phyloP scores from a whole-genome alignment of 345 rosid genomes.

The Gossypium thurberi region DNA sequence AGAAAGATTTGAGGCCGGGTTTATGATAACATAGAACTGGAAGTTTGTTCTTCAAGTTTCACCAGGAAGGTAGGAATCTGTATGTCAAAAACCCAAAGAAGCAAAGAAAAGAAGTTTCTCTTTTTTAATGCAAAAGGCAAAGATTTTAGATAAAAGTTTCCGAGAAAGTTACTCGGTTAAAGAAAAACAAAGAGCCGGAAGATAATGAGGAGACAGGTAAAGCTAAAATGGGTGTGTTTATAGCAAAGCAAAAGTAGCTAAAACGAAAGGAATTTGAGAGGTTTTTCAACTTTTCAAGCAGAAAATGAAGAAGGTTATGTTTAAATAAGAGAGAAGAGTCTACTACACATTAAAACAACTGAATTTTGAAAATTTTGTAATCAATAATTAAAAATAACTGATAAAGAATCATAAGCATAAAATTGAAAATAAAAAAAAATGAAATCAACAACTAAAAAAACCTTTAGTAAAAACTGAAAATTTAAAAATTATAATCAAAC shows the following conservation, averaged over 20 bases:
- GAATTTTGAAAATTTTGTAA: too few species aligned
- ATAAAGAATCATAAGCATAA: too few species aligned
- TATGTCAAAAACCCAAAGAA: not conserved
- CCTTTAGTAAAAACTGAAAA: too few species aligned
- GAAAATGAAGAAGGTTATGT: not conserved
- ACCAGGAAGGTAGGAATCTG: constrained; percentile 4
- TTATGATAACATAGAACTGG: not conserved
- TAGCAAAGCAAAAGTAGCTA: not conserved
- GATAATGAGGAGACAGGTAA: not conserved
- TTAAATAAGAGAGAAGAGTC: not conserved
- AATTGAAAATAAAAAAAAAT: too few species aligned
- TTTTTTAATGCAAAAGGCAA: not conserved
- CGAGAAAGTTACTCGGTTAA: not conserved
- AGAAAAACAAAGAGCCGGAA: not conserved
- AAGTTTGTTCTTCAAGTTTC: constrained; percentile 7
- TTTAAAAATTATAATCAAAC: too few species aligned
- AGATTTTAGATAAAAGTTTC: not conserved
- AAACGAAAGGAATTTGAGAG: constrained; percentile 5
- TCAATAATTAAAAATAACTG: too few species aligned
- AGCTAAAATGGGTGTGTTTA: not conserved
- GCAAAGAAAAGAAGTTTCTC: constrained; percentile 12
- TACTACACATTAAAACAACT: too few species aligned
- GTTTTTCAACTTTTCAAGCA: not conserved
- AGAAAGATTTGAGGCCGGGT: not conserved
- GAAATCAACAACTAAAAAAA: too few species aligned